Percentiles rank a stretch among this genome's conserved stretches.
These are phyloP conservation scores for Microstroma glucosiphilum DNA, from an alignment of 1,284 basidiomycete genomes.

Conservation along the genomic window DNA sequence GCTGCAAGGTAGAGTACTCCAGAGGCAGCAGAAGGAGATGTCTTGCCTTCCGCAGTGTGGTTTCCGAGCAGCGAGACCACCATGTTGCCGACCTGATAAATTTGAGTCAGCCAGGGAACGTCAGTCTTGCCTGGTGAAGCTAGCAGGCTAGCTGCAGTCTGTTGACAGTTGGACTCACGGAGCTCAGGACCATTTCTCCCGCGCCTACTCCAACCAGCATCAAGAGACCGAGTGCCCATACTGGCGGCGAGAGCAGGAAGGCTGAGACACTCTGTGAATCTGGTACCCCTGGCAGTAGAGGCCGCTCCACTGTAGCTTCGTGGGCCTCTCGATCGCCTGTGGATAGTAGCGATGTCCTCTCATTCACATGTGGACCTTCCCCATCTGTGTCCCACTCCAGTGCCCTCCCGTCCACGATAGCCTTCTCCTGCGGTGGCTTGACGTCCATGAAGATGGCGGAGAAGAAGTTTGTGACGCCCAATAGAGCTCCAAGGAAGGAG, in stretches of 20 bases:
- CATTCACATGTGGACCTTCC: not conserved
- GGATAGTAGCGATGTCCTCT: not conserved
- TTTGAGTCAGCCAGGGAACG: no score
- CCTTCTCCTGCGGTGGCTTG: not conserved
- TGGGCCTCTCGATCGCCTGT: not conserved
- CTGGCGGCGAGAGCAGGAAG: constrained; percentile 10
- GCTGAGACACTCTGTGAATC: not conserved
- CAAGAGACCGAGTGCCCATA: constrained; percentile 16
- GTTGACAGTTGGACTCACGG: not conserved
- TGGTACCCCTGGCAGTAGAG: not conserved
- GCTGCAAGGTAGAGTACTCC: not conserved
- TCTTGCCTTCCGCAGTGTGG: not conserved
- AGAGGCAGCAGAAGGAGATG: not conserved
- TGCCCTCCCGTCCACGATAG: not conserved
- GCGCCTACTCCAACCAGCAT: constrained; percentile 20
- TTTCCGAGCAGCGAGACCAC: constrained; percentile 14
- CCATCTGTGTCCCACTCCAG: not conserved
- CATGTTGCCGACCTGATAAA: constrained; percentile 12
- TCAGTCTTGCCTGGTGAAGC: no score
- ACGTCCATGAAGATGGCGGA: constrained; percentile 14
- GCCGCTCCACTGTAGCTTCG: not conserved
- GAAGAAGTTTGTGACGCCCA: constrained; percentile 15
- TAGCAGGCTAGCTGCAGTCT: no score
- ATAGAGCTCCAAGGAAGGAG: constrained; percentile 16
- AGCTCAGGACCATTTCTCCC: constrained; percentile 22